Conservation (phyloP, 192 early-diverging fungal genomes). For the Funneliformis geosporum region DNA sequence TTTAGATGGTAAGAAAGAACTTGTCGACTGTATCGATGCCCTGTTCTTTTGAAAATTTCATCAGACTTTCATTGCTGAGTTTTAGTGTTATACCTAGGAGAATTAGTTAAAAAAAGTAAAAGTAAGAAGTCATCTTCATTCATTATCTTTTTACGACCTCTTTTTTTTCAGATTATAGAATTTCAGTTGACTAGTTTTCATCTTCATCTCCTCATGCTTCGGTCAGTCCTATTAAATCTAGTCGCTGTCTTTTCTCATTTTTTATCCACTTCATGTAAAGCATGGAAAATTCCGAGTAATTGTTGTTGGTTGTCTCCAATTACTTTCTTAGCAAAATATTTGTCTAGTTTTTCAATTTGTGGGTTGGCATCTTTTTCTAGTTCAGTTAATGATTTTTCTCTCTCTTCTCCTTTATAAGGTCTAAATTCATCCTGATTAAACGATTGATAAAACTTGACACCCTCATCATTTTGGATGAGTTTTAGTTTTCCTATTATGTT, state of each 20-base stretch:
- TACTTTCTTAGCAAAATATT: not conserved
- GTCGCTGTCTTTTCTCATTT: too few relatives aligned
- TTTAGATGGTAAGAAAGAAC: not conserved
- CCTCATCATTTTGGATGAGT: not conserved
- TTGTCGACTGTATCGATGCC: not conserved
- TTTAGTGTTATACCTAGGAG: not conserved
- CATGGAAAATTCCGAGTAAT: too few relatives aligned
- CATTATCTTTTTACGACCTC: not conserved
- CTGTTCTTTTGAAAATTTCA: conserved; percentile 7
- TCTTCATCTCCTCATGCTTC: too few relatives aligned
- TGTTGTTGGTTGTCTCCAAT: not conserved
- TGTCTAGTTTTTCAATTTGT: not conserved
- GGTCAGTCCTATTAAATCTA: too few relatives aligned
- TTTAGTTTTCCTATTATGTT: not conserved
- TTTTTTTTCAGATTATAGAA: not conserved
- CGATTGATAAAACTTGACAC: not conserved
- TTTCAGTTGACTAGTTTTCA: too few relatives aligned
- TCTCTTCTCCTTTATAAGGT: too few relatives aligned
- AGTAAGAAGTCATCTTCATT: not conserved
- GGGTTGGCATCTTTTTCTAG: not conserved
- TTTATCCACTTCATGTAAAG: too few relatives aligned
- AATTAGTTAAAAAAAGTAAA: not conserved
- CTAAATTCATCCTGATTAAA: not conserved
- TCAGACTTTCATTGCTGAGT: conserved; percentile 1
- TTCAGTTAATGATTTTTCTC: not conserved